These are phyloP conservation scores for Penicillium turbatum DNA, from an alignment of 495 filamentous ascomycete species.

Conservation along the genomic window DNA sequence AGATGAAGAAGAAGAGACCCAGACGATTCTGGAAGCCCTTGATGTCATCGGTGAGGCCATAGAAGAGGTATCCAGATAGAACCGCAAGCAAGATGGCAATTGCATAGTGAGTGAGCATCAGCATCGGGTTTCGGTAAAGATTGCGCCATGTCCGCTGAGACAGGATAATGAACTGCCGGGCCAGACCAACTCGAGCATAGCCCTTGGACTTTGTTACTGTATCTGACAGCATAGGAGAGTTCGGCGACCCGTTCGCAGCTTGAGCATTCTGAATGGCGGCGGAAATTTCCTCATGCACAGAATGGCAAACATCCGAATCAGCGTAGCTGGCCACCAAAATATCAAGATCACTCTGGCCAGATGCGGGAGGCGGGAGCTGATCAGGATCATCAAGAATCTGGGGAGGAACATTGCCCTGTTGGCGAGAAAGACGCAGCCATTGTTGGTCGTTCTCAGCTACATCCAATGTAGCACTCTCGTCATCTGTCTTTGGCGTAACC, in stretches of 20 bases:
- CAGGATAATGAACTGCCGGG: slow-evolving; percentile 81
- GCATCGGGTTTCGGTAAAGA: slow-evolving; percentile 93
- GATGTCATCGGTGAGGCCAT: slow-evolving; percentile 91
- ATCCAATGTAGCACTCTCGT: slow-evolving; percentile 64
- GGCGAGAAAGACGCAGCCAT: slow-evolving; percentile 67
- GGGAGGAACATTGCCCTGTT: slow-evolving; percentile 54
- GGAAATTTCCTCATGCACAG: slow-evolving; percentile 77
- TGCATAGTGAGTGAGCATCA: slow-evolving; percentile 99
- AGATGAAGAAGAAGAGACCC: slow-evolving; percentile 96
- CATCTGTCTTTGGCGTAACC: slow-evolving; percentile 59
- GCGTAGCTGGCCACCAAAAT: slow-evolving; percentile 69
- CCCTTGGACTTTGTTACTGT: slow-evolving; percentile 55
- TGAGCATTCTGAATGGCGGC: slow-evolving; percentile 56
- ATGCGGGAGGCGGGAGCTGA: slow-evolving; percentile 64
- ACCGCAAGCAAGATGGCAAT: slow-evolving; percentile 94
- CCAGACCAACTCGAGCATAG: slow-evolving; percentile 73
- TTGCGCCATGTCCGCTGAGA: slow-evolving; percentile 94
- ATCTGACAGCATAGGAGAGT: slow-evolving; percentile 51
- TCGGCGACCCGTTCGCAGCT: slow-evolving; percentile 65
- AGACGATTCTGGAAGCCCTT: slow-evolving; percentile 96
- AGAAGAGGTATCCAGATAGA: slow-evolving; percentile 92
- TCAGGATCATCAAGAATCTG: slow-evolving; percentile 69
- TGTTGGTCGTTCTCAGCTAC: slow-evolving; percentile 59
- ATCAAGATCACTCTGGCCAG: slow-evolving; percentile 74
- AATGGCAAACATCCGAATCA: slow-evolving; percentile 70